A percentile compares a stretch with the other conserved stretches of the same genome.
Evolutionary conservation across 345 rosid genomes (phyloP).

Genomic region (Moricandia arvensis): DNA sequence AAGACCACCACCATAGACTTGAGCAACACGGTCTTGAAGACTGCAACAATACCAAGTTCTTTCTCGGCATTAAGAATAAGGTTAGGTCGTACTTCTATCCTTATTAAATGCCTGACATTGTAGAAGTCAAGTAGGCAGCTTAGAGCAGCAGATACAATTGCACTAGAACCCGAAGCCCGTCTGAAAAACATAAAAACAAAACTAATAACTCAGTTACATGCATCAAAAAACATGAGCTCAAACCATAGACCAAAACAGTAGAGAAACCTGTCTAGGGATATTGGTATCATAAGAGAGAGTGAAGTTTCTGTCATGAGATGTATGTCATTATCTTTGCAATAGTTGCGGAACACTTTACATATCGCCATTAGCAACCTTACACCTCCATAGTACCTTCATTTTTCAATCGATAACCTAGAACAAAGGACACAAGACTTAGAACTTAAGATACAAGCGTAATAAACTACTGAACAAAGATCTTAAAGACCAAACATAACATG

Average conservation of each 20-base stretch:
- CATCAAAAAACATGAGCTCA: not conserved
- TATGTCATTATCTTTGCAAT: constrained; percentile 60
- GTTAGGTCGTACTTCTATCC: constrained; percentile 68
- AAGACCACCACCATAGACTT: constrained; percentile 85
- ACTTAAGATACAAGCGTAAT: no score
- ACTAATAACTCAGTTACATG: not conserved
- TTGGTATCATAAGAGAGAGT: constrained; percentile 80
- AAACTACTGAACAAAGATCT: not conserved
- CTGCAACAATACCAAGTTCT: constrained; percentile 90
- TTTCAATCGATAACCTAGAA: constrained; percentile 47
- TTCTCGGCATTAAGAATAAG: constrained; percentile 71
- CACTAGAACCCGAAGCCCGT: constrained; percentile 97
- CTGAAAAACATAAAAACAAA: constrained; percentile 41
- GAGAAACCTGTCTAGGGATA: constrained; percentile 93
- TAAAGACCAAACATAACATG: not conserved
- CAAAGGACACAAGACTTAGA: not conserved
- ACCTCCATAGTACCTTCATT: constrained; percentile 88
- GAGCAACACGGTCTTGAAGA: constrained; percentile 94
- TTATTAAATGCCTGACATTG: constrained; percentile 66
- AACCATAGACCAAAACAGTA: not conserved
- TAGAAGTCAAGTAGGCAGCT: constrained; percentile 87
- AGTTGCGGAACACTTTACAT: constrained; percentile 57
- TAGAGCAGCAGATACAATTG: constrained; percentile 83
- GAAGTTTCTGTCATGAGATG: constrained; percentile 57
- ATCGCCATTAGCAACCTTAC: constrained; percentile 85